Conservation (phyloP, 2,329 filamentous ascomycete genomes). For the Exophiala oligosperma region DNA sequence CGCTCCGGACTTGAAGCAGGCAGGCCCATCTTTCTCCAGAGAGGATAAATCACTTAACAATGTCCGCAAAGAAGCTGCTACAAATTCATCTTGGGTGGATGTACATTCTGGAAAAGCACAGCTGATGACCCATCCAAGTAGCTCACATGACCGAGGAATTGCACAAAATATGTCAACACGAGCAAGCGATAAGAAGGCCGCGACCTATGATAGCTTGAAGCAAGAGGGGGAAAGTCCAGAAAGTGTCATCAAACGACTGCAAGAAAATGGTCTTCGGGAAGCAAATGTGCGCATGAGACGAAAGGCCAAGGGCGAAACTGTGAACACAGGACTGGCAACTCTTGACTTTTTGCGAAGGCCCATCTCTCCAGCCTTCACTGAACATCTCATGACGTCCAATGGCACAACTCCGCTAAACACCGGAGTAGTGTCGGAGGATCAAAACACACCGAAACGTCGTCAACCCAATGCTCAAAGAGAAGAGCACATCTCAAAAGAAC, state of each 20-base stretch:
- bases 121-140: too few species aligned
- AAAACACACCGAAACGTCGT: too few species aligned
- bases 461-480: too few species aligned
- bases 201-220: conserved; percentile 19
- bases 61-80: too few species aligned
- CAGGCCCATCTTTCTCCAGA: too few species aligned
- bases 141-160: too few species aligned
- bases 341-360: conserved; percentile 11
- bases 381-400: neutral
- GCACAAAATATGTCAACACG: too few species aligned
- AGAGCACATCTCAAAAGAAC: too few species aligned
- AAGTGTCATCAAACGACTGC: conserved; percentile 15
- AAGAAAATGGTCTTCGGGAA: conserved; percentile 6
- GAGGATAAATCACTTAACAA: too few species aligned
- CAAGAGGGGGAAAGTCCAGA: conserved; percentile 13
- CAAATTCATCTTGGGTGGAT: too few species aligned
- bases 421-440: neutral
- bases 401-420: too few species aligned
- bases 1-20: neutral
- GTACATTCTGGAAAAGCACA: too few species aligned
- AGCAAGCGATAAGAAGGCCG: neutral
- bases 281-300: conserved; percentile 6
- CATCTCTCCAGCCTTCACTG: neutral
- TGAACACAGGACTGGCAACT: conserved; percentile 5
- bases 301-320: conserved; percentile 7